Conservation (phyloP, 1,284 basidiomycete genomes). For the Heterobasidion annosum region DNA sequence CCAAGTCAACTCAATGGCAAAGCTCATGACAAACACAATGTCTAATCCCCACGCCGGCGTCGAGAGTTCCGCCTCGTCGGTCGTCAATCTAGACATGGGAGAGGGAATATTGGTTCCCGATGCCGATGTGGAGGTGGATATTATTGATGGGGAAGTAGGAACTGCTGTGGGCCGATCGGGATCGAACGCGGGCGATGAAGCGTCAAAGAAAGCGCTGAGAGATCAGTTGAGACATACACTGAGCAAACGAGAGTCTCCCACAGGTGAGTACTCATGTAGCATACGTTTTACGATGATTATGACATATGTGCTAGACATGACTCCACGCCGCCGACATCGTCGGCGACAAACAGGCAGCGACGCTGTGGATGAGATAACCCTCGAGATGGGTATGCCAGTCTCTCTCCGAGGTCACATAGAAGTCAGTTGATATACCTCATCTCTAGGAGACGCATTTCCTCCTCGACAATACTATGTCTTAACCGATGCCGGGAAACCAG, state of each 20-base stretch:
- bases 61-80: conserved; percentile 60
- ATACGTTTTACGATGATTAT: conserved; percentile 2
- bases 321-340: conserved; percentile 8
- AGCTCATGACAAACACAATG: conserved; percentile 20
- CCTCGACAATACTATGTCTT: conserved; percentile 85
- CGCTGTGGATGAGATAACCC: conserved; percentile 16
- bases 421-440: not conserved
- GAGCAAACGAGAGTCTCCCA: conserved; percentile 32
- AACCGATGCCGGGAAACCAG: conserved; percentile 93
- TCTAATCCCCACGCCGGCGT: conserved; percentile 22
- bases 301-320: conserved; percentile 5
- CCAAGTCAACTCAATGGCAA: conserved; percentile 12
- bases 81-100: conserved; percentile 49
- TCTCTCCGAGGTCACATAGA: not conserved
- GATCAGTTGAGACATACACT: conserved; percentile 64
- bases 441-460: conserved; percentile 32
- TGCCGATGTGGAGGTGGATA: conserved; percentile 47
- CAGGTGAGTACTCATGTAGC: conserved; percentile 16
- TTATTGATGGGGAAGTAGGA: conserved; percentile 38
- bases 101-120: conserved; percentile 64
- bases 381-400: conserved; percentile 16
- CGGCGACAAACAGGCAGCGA: conserved; percentile 14
- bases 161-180: conserved; percentile 34
- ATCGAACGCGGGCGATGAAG: conserved; percentile 34
- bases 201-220: conserved; percentile 53